Evolutionary conservation across 768 basidiomycete genomes (phyloP).

Genomic region (Macrocybe gigantea): DNA sequence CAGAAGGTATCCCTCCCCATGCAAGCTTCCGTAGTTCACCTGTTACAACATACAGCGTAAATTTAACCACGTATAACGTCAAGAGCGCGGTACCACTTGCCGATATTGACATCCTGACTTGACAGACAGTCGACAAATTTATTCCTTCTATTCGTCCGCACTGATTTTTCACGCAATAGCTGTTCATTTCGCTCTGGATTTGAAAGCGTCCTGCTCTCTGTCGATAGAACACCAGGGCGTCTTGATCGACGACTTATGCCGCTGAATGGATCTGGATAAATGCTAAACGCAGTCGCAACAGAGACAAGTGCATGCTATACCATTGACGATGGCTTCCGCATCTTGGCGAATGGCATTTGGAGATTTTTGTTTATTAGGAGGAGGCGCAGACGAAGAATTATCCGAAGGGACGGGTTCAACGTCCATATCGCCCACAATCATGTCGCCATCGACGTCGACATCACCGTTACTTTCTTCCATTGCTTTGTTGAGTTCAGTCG

Average conservation of each 20-base stretch:
- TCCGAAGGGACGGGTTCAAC: constrained; percentile 34
- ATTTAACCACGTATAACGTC: constrained; percentile 1
- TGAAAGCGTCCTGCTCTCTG: constrained; percentile 18
- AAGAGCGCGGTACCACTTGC: constrained; percentile 30
- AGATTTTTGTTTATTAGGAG: constrained; percentile 31
- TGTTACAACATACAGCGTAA: constrained; percentile 16
- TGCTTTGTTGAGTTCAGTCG: constrained; percentile 10
- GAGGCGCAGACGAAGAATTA: constrained; percentile 13
- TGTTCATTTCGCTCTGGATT: constrained; percentile 48
- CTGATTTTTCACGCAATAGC: constrained; percentile 67
- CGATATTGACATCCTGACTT: constrained; percentile 76
- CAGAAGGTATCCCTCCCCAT: constrained; percentile 90
- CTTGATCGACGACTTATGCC: constrained; percentile 41
- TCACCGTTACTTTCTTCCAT: constrained; percentile 29
- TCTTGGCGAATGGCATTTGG: constrained; percentile 55
- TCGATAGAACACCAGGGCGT: constrained; percentile 12
- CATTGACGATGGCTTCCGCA: constrained; percentile 70
- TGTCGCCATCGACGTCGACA: constrained; percentile 67
- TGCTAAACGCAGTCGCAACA: too few relatives aligned
- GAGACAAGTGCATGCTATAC: constrained; percentile 32
- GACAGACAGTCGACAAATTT: constrained; percentile 81
- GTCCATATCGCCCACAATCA: constrained; percentile 75
- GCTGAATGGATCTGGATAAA: constrained; percentile 49
- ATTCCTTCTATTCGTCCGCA: constrained; percentile 68
- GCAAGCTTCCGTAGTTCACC: constrained; percentile 86